These are phyloP conservation scores for Takakia lepidozioides DNA, from an alignment of 225 moss, liverwort and hornwort genomes.

Conservation along the genomic window DNA sequence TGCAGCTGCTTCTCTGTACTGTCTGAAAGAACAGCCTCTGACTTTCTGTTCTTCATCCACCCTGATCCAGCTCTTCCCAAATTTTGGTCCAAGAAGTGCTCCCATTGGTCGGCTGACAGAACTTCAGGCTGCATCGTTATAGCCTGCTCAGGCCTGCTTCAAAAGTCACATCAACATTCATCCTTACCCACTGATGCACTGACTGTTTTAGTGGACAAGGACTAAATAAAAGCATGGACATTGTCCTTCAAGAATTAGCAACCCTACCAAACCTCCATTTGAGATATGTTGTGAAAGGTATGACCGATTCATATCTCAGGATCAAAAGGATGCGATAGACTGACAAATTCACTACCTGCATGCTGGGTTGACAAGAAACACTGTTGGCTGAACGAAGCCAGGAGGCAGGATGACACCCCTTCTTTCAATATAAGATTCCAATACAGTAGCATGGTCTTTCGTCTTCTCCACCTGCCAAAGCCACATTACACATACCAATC, in stretches of 20 bases:
- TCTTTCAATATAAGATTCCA: constrained; percentile 57
- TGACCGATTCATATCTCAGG: too few species aligned
- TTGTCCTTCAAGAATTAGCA: neutral
- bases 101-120: constrained; percentile 61
- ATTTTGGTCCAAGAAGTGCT: constrained; percentile 48
- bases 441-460: constrained; percentile 43
- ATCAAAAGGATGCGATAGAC: too few species aligned
- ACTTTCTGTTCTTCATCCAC: constrained; percentile 51
- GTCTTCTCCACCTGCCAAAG: constrained; percentile 59
- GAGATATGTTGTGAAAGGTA: too few species aligned
- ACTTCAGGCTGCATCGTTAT: constrained; percentile 68
- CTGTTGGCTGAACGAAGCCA: constrained; percentile 60
- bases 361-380: constrained; percentile 62
- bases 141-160: constrained; percentile 65
- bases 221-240: neutral
- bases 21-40: constrained; percentile 35
- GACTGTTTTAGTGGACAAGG: neutral
- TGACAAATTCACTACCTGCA: constrained; percentile 55
- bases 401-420: constrained; percentile 48
- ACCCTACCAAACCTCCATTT: too few species aligned
- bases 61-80: constrained; percentile 33
- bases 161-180: too few species aligned
- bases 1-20: constrained; percentile 46
- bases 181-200: too few species aligned
- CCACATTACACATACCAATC: too few species aligned